phyloP scores from a whole-genome alignment of 192 early-diverging fungal species.

The Umbelopsis ramanniana region DNA sequence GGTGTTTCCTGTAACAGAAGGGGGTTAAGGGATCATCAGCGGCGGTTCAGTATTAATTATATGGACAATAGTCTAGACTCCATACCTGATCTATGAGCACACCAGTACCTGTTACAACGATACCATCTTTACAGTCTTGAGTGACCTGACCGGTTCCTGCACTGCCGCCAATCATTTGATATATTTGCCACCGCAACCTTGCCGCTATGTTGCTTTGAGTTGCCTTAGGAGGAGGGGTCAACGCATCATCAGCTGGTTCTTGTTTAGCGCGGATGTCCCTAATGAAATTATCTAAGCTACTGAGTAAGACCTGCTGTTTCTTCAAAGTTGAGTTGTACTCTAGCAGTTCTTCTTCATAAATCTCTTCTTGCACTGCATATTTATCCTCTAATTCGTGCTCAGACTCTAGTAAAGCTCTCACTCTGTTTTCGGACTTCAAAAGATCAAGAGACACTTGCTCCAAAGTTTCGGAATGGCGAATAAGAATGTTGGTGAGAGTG shows the following conservation, averaged over 20 bases:
- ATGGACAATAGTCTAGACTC: too few species aligned
- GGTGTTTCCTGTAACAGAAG: constrained; percentile 14
- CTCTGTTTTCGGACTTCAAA: constrained; percentile 32
- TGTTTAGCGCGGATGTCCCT: constrained; percentile 24
- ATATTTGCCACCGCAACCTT: constrained; percentile 32
- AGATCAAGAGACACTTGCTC: constrained; percentile 33
- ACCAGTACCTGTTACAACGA: constrained; percentile 33
- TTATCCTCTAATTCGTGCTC: constrained; percentile 2
- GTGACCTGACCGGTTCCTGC: constrained; percentile 39
- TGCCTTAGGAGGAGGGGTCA: neutral
- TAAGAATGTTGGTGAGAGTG: constrained; percentile 23
- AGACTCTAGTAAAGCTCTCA: constrained; percentile 27
- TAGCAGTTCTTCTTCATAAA: constrained; percentile 28
- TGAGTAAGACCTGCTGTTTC: constrained; percentile 30
- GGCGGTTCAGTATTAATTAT: too few species aligned
- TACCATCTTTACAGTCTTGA: constrained; percentile 19
- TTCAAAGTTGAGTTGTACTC: constrained; percentile 29
- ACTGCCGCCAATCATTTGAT: constrained; percentile 31
- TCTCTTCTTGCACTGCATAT: constrained; percentile 26
- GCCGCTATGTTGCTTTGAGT: constrained; percentile 5
- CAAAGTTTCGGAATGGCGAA: constrained; percentile 35
- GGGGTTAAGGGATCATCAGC: neutral
- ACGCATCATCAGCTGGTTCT: neutral
- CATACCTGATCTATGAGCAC: constrained; percentile 8
- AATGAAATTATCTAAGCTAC: constrained; percentile 27